Conservation (phyloP, 1,139 yeast species). For the Yamadazyma sp. region DNA sequence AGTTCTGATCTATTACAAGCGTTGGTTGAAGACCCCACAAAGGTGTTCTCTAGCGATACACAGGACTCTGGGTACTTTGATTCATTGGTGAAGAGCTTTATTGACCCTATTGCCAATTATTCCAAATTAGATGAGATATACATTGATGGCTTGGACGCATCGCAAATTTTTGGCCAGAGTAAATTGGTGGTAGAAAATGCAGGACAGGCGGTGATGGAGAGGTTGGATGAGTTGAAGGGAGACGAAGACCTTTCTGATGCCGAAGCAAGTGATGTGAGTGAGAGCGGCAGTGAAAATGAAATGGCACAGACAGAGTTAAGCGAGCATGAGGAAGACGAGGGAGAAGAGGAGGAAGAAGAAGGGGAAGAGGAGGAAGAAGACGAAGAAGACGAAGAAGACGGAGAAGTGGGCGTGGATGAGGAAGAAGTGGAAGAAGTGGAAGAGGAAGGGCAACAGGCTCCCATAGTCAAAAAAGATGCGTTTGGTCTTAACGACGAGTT, state of each 20-base stretch:
- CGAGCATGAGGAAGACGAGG: slow-evolving; percentile 8
- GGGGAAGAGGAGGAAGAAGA: slow-evolving; percentile 14
- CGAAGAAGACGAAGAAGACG: slow-evolving; percentile 21
- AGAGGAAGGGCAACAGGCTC: slow-evolving; percentile 16
- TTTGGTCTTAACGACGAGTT: slow-evolving; percentile 81
- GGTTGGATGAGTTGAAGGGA: slow-evolving; percentile 19
- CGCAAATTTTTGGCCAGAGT: slow-evolving; percentile 93
- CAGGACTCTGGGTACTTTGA: slow-evolving; percentile 24
- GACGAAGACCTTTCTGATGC: slow-evolving; percentile 12
- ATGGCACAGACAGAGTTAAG: slow-evolving; percentile 14
- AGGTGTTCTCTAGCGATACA: slow-evolving; percentile 11
- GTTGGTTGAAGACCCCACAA: slow-evolving; percentile 18
- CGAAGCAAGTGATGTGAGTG: slow-evolving; percentile 18
- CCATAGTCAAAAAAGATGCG: slow-evolving; percentile 38
- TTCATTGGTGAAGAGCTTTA: slow-evolving; percentile 47
- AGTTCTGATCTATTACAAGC: slow-evolving; percentile 16
- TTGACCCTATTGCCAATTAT: slow-evolving; percentile 65
- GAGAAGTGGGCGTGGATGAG: slow-evolving; percentile 21
- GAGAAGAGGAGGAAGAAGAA: slow-evolving; percentile 9
- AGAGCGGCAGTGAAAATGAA: slow-evolving; percentile 6
- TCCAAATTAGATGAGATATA: slow-evolving; percentile 80
- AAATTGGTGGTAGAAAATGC: slow-evolving; percentile 62
- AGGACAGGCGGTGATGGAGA: slow-evolving; percentile 39
- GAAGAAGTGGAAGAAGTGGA: slow-evolving; percentile 19
- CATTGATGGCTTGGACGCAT: slow-evolving; percentile 83